phyloP scores from a whole-genome alignment of 139 green algal genomes.

The Micromonas pusilla region DNA sequence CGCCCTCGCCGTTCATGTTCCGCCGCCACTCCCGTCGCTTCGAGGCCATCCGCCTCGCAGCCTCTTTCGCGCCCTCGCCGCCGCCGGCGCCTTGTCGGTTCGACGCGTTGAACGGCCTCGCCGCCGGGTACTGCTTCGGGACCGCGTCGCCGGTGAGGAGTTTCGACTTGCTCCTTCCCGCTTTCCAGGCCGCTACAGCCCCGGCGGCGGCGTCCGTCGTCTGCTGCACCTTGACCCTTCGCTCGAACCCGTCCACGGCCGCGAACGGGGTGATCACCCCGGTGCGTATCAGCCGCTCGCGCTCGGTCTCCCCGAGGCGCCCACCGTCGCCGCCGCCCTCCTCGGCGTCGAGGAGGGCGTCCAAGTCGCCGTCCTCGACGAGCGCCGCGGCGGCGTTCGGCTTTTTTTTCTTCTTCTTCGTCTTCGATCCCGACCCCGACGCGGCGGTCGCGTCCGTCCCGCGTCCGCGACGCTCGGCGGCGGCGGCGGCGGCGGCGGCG shows the following conservation, averaged over 20 bases:
- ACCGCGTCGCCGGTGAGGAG: not conserved
- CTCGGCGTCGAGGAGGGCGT: not conserved
- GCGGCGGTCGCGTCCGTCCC: not conserved
- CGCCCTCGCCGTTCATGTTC: not conserved
- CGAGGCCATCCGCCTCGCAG: not conserved
- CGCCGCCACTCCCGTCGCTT: not conserved
- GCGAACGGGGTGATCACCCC: conserved; percentile 84
- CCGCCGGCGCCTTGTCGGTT: not conserved
- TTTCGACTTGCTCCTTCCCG: not conserved
- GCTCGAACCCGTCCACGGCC: conserved; percentile 66
- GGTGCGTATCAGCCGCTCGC: conserved; percentile 70
- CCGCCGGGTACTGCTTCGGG: not conserved
- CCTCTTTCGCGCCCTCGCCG: not conserved
- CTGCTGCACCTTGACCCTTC: conserved; percentile 36
- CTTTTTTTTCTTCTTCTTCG: not conserved
- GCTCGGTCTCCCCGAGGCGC: conserved; percentile 68
- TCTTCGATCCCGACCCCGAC: not conserved
- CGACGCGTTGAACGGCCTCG: not conserved
- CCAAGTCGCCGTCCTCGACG: conserved; percentile 5
- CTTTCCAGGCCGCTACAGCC: not conserved
- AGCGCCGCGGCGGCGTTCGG: not conserved
- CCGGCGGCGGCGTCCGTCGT: not conserved
- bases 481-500: not conserved
- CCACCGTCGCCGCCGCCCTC: not conserved
- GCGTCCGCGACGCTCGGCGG: too few relatives aligned